These are phyloP conservation scores for Capronia coronata DNA, from an alignment of 2,329 filamentous ascomycete species.

Conservation along the genomic window DNA sequence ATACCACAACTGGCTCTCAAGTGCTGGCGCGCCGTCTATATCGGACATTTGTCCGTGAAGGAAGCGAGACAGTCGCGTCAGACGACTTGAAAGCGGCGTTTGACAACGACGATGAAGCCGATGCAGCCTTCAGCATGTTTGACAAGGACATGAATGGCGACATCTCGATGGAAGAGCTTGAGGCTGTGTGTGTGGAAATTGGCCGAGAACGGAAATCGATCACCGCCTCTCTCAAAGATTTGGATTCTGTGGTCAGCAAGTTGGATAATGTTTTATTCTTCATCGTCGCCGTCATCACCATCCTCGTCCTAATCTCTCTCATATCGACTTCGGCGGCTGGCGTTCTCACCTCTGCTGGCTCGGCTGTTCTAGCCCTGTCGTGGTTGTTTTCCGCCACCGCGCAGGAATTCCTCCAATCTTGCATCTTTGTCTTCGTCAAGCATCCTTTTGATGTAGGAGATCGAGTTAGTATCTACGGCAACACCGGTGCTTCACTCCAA, in stretches of 20 bases:
- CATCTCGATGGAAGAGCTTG: conserved; percentile 90
- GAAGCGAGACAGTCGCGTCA: conserved; percentile 66
- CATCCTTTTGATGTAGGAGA: conserved; percentile 96
- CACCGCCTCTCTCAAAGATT: conserved; percentile 85
- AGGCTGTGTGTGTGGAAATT: conserved; percentile 88
- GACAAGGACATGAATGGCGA: conserved; percentile 96
- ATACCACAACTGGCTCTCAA: conserved; percentile 66
- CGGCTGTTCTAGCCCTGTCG: conserved; percentile 76
- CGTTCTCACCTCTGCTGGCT: conserved; percentile 82
- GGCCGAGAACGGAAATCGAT: conserved; percentile 93
- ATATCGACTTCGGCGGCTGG: conserved; percentile 86
- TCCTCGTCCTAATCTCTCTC: conserved; percentile 82
- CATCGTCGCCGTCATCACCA: conserved; percentile 70
- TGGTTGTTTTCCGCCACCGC: conserved; percentile 92
- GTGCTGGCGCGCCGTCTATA: conserved; percentile 82
- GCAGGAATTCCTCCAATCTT: conserved; percentile 87
- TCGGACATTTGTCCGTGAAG: conserved; percentile 71
- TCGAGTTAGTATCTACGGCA: conserved; percentile 84
- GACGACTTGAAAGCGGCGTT: conserved; percentile 77
- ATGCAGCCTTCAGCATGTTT: conserved; percentile 84
- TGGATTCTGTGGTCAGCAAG: conserved; percentile 87
- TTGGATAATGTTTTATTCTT: conserved; percentile 85
- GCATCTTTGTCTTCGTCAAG: conserved; percentile 94
- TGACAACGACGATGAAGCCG: conserved; percentile 73
- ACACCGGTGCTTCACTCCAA: conserved; percentile 67